These are phyloP conservation scores for Colletotrichum karsti DNA, from an alignment of 2,329 filamentous ascomycete genomes.

Conservation along the genomic window DNA sequence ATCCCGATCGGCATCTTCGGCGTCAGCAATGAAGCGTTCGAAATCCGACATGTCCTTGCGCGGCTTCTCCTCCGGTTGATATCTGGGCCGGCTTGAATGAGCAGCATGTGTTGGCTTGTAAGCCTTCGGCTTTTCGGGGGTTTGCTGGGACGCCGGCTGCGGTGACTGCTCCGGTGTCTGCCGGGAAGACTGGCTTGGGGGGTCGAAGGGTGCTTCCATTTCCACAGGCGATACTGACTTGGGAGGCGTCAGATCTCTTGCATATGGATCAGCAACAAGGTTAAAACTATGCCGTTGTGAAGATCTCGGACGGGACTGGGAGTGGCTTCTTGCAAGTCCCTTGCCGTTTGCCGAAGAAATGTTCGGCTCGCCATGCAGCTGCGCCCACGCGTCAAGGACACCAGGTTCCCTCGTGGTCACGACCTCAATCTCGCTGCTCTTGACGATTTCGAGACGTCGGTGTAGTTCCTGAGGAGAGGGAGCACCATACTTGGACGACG, in stretches of 20 bases:
- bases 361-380: conserved; percentile 7
- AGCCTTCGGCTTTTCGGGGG: background rate
- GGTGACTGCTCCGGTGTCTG: background rate
- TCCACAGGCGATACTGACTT: conserved; percentile 21
- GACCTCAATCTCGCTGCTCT: conserved; percentile 25
- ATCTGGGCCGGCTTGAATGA: background rate
- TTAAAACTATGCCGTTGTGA: conserved; percentile 24
- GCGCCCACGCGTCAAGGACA: background rate
- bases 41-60: conserved; percentile 32
- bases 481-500: conserved; percentile 4
- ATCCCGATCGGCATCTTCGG: conserved; percentile 35
- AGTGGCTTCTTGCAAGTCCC: background rate
- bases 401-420: background rate
- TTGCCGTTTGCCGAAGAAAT: conserved; percentile 5
- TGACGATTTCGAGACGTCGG: conserved; percentile 23
- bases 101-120: background rate
- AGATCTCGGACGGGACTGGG: conserved; percentile 10
- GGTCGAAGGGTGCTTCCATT: conserved; percentile 19
- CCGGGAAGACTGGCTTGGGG: background rate
- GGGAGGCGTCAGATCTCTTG: conserved; percentile 23
- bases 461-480: conserved; percentile 19
- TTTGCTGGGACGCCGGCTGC: background rate
- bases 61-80: background rate
- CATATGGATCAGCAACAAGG: conserved; percentile 17
- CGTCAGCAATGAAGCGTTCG: conserved; percentile 37